Base-by-base conservation (phyloP, 1,284 basidiomycete species). In the Sporisorium graminicola region DNA sequence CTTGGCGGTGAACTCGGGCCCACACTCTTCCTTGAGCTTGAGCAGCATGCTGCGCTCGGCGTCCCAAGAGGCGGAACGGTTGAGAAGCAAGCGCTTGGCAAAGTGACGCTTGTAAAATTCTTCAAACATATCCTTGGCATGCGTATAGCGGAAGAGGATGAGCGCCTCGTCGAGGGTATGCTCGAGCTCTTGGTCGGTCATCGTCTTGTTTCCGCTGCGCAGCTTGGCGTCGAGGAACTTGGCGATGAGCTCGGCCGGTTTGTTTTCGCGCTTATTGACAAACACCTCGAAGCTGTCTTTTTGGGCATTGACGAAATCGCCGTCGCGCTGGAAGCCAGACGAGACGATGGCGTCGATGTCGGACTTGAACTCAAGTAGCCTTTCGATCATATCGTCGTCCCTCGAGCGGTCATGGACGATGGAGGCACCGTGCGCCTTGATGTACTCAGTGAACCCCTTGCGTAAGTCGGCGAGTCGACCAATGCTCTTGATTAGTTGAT, bases 161-260 rank as follows among this genome's bases (percentile, higher is more conserved):
- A 98, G 88, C 7, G 91, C 93, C n/a, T 89, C 89, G 78, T 94
- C 91, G 50, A 99, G 88, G 53, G 90, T 86, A 2, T 87, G 86
- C 65, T 91, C 90, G 85, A 94, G 94, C 65, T 90, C 90, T 8
- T 86, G 87, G 67, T 95, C 93, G 12, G 90, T 90, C 68, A 89
- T 89, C 14, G 89, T 88, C 52, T 91, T 91, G 85, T 95, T 94
- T 0, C 95, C 95, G 65, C 90, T 91, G 46, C 94, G 90, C 91
- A 98, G 92, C 42, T 92, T 90, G 50, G 89, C 89, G 86, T 98
- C 95, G 44, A 98, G 88, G 83, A 93, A 91, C 84, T 94, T 95
- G 13, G 97, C 96, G 64, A 97, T 93, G 90, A 95, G 92, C 86
- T 98, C 95, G 0, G 96, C 95, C 5, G 94, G 94, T 75, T 93